phyloP scores from a whole-genome alignment of 2,329 filamentous ascomycete species.

The Talaromyces sp. region DNA sequence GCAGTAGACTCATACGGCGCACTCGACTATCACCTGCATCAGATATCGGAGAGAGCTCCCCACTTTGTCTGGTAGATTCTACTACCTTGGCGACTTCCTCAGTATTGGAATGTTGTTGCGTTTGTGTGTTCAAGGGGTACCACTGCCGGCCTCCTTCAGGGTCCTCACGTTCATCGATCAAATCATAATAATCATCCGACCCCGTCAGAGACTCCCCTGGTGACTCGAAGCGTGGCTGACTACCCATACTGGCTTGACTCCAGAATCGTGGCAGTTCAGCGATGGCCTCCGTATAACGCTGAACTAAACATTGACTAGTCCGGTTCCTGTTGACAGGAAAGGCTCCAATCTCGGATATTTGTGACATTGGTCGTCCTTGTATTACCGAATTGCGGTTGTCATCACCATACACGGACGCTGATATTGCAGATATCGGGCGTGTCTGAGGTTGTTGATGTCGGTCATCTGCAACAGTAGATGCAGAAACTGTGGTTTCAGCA shows the following conservation, averaged over 20 bases:
- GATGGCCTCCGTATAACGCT: slow-evolving; percentile 39
- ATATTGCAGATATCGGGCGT: slow-evolving; percentile 36
- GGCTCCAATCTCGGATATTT: slow-evolving; percentile 26
- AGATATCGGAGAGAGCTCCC: slow-evolving; percentile 6
- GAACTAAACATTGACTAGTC: slow-evolving; percentile 37
- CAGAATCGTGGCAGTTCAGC: slow-evolving; percentile 39
- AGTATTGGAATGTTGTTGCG: slow-evolving; percentile 16
- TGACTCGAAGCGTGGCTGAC: slow-evolving; percentile 28
- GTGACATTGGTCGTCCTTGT: slow-evolving; percentile 32
- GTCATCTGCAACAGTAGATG: slow-evolving; percentile 34
- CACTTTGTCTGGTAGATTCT: not conserved
- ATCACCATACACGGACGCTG: slow-evolving; percentile 38
- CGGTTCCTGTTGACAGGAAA: slow-evolving; percentile 24
- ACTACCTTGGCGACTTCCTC: slow-evolving; percentile 10
- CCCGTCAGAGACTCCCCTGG: slow-evolving; percentile 21
- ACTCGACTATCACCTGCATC: slow-evolving; percentile 14
- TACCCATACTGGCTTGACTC: slow-evolving; percentile 36
- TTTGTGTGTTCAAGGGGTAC: slow-evolving; percentile 25
- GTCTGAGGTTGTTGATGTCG: slow-evolving; percentile 33
- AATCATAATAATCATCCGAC: slow-evolving; percentile 25
- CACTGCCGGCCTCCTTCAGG: slow-evolving; percentile 25
- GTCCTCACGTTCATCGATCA: slow-evolving; percentile 26
- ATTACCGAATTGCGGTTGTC: slow-evolving; percentile 33
- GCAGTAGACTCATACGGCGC: slow-evolving; percentile 27
- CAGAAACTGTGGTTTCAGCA: slow-evolving; percentile 34